These are phyloP conservation scores for Trypethelium eluteriae DNA, from an alignment of 495 filamentous ascomycete genomes.

Conservation along the genomic window DNA sequence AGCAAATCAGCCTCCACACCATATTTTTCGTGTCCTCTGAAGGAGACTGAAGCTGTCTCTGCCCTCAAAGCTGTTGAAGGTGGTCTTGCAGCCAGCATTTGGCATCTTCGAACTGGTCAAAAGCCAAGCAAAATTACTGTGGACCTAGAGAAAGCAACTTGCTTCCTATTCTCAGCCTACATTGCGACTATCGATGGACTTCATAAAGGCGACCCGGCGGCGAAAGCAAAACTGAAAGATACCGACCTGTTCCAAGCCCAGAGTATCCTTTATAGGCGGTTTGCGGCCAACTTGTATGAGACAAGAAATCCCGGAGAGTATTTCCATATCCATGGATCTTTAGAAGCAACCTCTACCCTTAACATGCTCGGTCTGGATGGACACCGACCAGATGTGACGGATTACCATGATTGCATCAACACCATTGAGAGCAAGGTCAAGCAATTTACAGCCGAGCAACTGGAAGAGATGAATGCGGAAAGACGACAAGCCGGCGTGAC, in stretches of 20 bases:
- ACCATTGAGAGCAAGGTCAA: conserved; percentile 15
- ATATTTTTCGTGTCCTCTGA: conserved; percentile 58
- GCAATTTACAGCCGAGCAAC: conserved; percentile 26
- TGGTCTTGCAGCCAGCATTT: conserved; percentile 26
- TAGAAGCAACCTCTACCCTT: conserved; percentile 13
- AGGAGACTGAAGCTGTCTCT: conserved; percentile 45
- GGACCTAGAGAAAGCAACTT: neutral
- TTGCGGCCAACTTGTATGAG: conserved; percentile 46
- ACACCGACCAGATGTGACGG: conserved; percentile 17
- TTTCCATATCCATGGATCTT: conserved; percentile 45
- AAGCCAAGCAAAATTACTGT: conserved; percentile 6
- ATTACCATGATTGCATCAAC: conserved; percentile 24
- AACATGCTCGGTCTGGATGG: conserved; percentile 44
- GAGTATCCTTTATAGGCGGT: conserved; percentile 25
- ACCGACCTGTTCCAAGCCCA: conserved; percentile 24
- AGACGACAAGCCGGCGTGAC: conserved; percentile 49
- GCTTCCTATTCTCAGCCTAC: conserved; percentile 16
- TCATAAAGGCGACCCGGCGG: conserved; percentile 27
- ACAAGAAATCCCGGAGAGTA: conserved; percentile 43
- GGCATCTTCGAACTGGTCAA: conserved; percentile 26
- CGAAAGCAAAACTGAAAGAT: conserved; percentile 23
- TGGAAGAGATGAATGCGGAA: conserved; percentile 43
- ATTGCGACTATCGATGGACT: conserved; percentile 35
- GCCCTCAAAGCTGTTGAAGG: conserved; percentile 27
- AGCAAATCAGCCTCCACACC: conserved; percentile 29